Conservation (phyloP, 345 rosid species). For the Salix brachista region DNA sequence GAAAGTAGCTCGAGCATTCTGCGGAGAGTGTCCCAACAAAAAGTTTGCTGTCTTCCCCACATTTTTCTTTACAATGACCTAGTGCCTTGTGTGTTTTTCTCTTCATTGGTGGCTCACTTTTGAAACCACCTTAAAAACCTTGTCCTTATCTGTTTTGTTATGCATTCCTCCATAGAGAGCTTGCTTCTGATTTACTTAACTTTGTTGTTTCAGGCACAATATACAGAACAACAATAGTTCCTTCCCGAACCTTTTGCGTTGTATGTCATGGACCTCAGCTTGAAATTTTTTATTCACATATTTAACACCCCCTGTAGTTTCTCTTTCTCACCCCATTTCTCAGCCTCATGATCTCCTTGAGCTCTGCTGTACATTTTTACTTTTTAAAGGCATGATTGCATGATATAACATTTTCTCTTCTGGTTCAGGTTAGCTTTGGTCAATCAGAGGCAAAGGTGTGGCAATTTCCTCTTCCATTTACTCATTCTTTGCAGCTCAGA, state of each 20-base stretch:
- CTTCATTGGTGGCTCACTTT: conserved; percentile 1
- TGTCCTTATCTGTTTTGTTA: neutral
- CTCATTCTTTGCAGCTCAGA: neutral
- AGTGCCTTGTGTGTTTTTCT: neutral
- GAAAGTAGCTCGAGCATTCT: neutral
- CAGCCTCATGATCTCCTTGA: neutral
- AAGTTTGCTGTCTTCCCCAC: neutral
- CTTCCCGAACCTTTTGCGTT: conserved; percentile 85
- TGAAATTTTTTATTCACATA: neutral
- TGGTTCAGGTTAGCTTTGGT: conserved; percentile 79
- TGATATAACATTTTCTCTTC: conserved; percentile 12
- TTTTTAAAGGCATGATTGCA: neutral
- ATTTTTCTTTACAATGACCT: neutral
- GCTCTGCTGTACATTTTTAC: neutral
- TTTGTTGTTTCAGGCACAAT: conserved; percentile 72
- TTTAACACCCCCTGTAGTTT: neutral
- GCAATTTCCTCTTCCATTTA: neutral
- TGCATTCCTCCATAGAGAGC: neutral
- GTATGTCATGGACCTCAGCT: conserved; percentile 38
- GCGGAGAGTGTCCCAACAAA: neutral
- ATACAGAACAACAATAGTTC: conserved; percentile 75
- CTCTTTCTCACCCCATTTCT: neutral
- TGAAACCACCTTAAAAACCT: conserved; percentile 5
- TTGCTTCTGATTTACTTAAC: conserved; percentile 19
- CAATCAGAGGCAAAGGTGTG: conserved; percentile 90